Conservation (phyloP, 1,139 yeast genomes). For the Hansenula anomala region DNA sequence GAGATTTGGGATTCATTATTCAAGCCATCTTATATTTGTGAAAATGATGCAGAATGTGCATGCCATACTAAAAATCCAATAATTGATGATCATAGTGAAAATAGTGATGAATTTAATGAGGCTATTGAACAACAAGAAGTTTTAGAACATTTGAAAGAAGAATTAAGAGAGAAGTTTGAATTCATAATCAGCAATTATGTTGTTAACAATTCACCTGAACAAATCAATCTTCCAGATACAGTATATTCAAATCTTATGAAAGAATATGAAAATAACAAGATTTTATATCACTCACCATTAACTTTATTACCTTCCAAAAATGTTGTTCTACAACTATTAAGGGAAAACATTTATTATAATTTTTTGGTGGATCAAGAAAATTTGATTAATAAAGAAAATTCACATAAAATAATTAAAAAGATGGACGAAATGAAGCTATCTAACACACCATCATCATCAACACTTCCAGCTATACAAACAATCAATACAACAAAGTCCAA, state of each 20-base stretch:
- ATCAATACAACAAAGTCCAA: too few species aligned
- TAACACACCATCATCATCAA: background rate
- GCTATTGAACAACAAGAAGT: slow-evolving; percentile 12
- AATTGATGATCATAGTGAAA: too few species aligned
- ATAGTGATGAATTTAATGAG: slow-evolving; percentile 17
- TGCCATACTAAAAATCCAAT: slow-evolving; percentile 5
- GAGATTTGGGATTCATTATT: slow-evolving; percentile 18
- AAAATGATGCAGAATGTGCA: slow-evolving; percentile 9
- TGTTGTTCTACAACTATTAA: slow-evolving; percentile 37
- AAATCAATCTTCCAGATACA: slow-evolving; percentile 39
- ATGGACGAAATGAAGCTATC: slow-evolving; percentile 1
- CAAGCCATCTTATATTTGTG: slow-evolving; percentile 17
- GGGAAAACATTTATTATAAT: slow-evolving; percentile 39
- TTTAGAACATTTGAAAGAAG: slow-evolving; percentile 23
- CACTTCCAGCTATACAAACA: background rate
- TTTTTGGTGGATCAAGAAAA: slow-evolving; percentile 18
- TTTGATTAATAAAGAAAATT: slow-evolving; percentile 5
- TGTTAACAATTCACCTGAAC: slow-evolving; percentile 35
- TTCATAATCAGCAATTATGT: slow-evolving; percentile 25
- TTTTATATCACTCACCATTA: slow-evolving; percentile 34
- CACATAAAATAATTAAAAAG: background rate
- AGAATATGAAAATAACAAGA: slow-evolving; percentile 24
- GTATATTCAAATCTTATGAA: slow-evolving; percentile 29
- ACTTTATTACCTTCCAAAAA: slow-evolving; percentile 37
- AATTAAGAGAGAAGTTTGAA: slow-evolving; percentile 27